These are phyloP conservation scores for Entomortierella lignicola DNA, from an alignment of 192 early-diverging fungal species.

Conservation along the genomic window DNA sequence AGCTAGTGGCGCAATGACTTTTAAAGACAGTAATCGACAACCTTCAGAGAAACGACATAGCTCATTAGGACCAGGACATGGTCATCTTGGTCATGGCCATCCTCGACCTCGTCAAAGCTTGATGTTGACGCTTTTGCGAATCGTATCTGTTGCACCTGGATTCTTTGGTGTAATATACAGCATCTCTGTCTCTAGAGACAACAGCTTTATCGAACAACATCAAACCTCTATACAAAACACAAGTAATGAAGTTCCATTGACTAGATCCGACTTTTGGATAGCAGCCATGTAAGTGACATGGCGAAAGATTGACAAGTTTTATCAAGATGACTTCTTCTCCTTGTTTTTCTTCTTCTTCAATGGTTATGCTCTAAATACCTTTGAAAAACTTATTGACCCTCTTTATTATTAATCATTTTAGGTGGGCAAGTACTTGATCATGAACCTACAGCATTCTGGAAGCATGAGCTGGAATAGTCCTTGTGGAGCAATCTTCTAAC, in stretches of 20 bases:
- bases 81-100: conserved; percentile 37
- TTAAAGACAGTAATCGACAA: conserved; percentile 31
- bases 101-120: conserved; percentile 31
- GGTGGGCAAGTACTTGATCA: conserved; percentile 40
- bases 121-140: conserved; percentile 23
- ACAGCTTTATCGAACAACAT: conserved; percentile 7
- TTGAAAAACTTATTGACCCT: background rate
- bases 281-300: conserved; percentile 34
- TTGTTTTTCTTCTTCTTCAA: too few species aligned
- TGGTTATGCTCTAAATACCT: too few species aligned
- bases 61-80: conserved; percentile 12
- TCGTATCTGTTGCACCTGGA: conserved; percentile 27
- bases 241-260: conserved; percentile 10
- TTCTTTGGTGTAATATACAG: conserved; percentile 38
- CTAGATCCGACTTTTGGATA: conserved; percentile 45
- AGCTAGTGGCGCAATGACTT: conserved; percentile 13
- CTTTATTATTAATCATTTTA: background rate
- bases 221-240: background rate
- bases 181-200: conserved; percentile 9
- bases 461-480: background rate
- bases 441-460: background rate
- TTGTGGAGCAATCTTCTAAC: background rate
- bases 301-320: too few species aligned
- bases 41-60: conserved; percentile 43
- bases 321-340: too few species aligned